Percentiles rank a stretch among this genome's conserved stretches.
phyloP scores from a whole-genome alignment of 2,329 filamentous ascomycete species.

The Chlorencoelia australis region DNA sequence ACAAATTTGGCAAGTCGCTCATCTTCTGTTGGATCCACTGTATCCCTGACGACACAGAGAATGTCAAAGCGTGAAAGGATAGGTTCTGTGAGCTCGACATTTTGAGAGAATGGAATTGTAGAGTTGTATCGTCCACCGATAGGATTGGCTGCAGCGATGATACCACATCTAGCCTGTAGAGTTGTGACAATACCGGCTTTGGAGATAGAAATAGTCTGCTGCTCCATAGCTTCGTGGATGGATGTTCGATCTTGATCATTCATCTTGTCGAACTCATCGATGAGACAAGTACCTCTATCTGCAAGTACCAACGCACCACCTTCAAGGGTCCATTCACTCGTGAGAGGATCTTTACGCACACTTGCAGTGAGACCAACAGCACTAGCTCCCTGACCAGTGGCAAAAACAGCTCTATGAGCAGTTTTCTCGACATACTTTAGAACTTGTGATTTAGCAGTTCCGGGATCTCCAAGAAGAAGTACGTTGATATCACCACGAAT shows the following conservation, averaged over 20 bases:
- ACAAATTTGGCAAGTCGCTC: conserved; percentile 92
- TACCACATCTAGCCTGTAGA: conserved; percentile 87
- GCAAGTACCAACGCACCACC: conserved; percentile 91
- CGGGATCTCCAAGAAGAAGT: conserved; percentile 87
- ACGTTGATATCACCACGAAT: conserved; percentile 98
- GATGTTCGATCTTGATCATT: conserved; percentile 97
- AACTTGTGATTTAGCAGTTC: conserved; percentile 95
- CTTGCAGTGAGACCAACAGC: conserved; percentile 96
- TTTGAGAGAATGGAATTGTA: conserved; percentile 89
- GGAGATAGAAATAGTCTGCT: conserved; percentile 98
- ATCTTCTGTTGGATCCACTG: conserved; percentile 84
- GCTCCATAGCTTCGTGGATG: conserved; percentile 99
- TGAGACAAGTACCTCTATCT: conserved; percentile 88
- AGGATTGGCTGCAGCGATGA: conserved; percentile 93
- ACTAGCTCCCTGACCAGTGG: conserved; percentile 92
- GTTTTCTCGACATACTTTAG: conserved; percentile 98
- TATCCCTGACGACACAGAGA: conserved; percentile 89
- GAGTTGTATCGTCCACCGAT: conserved; percentile 95
- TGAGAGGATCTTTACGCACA: conserved; percentile 89
- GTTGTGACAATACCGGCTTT: conserved; percentile 98
- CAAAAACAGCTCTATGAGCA: conserved; percentile 91
- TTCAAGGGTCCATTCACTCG: conserved; percentile 94
- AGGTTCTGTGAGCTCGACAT: conserved; percentile 93
- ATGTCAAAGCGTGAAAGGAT: conserved; percentile 98
- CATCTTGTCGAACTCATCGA: conserved; percentile 99